phyloP scores from a whole-genome alignment of 2,329 filamentous ascomycete species.

The Scytalidium lignicola region DNA sequence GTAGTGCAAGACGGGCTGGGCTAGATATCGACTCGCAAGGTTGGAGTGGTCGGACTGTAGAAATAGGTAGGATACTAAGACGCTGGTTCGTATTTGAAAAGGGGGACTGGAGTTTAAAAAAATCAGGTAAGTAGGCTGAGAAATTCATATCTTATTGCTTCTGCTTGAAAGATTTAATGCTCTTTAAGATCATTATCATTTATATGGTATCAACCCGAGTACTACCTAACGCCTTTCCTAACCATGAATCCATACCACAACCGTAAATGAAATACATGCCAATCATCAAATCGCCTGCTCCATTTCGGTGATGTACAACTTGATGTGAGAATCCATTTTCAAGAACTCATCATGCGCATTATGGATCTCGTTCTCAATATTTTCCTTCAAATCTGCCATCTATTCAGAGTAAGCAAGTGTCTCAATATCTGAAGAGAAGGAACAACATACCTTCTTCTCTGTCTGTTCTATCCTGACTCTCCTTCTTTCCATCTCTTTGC shows the following conservation, averaged over 20 bases:
- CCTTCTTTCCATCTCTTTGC: conserved; percentile 85
- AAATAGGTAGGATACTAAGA: conserved; percentile 50
- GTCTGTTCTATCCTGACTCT: conserved; percentile 95
- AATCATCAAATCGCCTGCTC: conserved; percentile 65
- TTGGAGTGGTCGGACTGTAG: conserved; percentile 55
- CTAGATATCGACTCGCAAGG: conserved; percentile 41
- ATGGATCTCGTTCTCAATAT: conserved; percentile 91
- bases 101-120: conserved; percentile 31
- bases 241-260: conserved; percentile 5
- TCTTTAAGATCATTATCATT: conserved; percentile 22
- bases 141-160: conserved; percentile 1
- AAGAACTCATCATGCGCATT: conserved; percentile 89
- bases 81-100: conserved; percentile 60
- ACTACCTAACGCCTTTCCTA: conserved; percentile 25
- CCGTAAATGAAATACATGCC: conserved; percentile 8
- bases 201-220: conserved; percentile 21
- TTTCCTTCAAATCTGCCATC: conserved; percentile 98
- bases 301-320: conserved; percentile 98
- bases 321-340: conserved; percentile 96
- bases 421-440: background rate
- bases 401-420: conserved; percentile 36
- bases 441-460: conserved; percentile 80
- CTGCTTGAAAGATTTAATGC: background rate
- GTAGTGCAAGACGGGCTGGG: conserved; percentile 40
- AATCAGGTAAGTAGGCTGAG: background rate